Evolutionary conservation across 495 filamentous ascomycete species (phyloP), one percentile per base, ranked within the genome.

Genomic region (Lophiostoma macrostomum): DNA sequence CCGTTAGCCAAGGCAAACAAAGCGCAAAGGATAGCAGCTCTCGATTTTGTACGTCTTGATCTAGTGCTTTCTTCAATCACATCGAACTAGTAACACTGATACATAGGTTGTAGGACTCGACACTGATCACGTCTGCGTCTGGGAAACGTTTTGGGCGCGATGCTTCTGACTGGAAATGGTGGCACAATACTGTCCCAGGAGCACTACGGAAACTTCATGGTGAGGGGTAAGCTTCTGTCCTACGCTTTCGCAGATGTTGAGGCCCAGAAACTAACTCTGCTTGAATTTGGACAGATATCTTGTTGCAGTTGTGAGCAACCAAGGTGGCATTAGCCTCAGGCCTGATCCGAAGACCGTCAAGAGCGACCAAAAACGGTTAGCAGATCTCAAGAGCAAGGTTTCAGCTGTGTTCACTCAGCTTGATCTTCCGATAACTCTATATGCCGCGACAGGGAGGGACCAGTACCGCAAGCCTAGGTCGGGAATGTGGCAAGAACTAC

Each of bases 161-260:
- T 53, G 76, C 81, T 0, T 69, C 74, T 3, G 93, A 97, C 68
- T 99, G 93, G 93, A 87, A 86, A 70, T 99, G 93, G 93, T 97
- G 91, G 91, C 74, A 95, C 64, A 36, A 70, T 8, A 77, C 68
- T 14, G 87, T 96, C 1, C 88, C 88, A 0, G 68, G 64, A 0
- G 78, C 69, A 11, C 56, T 98, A 7, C 77, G 76, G 44, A 70
- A 81, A 37, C 71, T 97, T 5, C 74, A 88, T 57, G 71, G 78
- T 25, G 80, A 89, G 64, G 88, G 87, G 82, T 94, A 73, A 24
- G 43, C 19, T 29, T 22, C 14, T 22, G 4, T 45, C 16, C 20
- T 50, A 13, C 16, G 39, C 18, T 24, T 19, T 39, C 18, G 29
- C 41, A 60, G 45, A 27, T 27, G 11, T 19, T 35, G 38, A 51